These are phyloP conservation scores for Penicillium riverlandense DNA, from an alignment of 495 filamentous ascomycete species.

Conservation along the genomic window DNA sequence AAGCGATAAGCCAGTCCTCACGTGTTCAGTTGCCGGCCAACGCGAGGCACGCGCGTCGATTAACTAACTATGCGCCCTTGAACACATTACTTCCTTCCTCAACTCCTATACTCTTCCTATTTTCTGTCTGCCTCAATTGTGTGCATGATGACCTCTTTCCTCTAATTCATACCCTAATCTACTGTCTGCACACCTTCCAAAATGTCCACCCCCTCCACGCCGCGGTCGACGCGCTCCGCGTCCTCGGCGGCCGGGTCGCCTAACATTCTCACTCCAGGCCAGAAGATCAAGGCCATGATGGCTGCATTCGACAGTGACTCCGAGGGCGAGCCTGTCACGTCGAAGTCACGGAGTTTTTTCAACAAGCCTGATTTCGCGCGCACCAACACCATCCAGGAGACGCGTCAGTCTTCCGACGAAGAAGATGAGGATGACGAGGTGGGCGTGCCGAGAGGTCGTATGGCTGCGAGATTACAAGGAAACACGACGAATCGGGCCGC, in stretches of 20 bases:
- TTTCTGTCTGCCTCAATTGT: neutral
- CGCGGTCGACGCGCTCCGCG: constrained; percentile 35
- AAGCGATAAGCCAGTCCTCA: constrained; percentile 15
- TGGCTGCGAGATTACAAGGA: constrained; percentile 62
- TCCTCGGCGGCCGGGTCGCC: constrained; percentile 26
- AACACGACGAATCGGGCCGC: constrained; percentile 2
- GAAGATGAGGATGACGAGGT: constrained; percentile 43
- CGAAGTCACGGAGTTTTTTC: neutral
- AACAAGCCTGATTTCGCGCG: constrained; percentile 15
- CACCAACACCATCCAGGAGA: constrained; percentile 4
- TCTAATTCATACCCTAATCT: neutral
- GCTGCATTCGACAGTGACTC: constrained; percentile 54
- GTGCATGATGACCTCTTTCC: constrained; percentile 1
- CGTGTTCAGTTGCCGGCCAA: constrained; percentile 13
- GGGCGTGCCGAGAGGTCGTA: constrained; percentile 57
- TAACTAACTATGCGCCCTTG: constrained; percentile 21
- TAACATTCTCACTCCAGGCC: constrained; percentile 54
- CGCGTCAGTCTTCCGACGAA: constrained; percentile 22
- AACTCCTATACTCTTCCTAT: neutral
- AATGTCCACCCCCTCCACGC: constrained; percentile 38
- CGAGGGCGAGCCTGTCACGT: constrained; percentile 35
- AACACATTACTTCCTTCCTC: neutral
- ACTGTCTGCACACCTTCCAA: neutral
- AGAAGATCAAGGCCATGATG: constrained; percentile 63
- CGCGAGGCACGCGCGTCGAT: constrained; percentile 25